Percentiles rank a stretch among this genome's conserved stretches.
phyloP scores from a whole-genome alignment of 345 rosid species.

The Firmiana major region DNA sequence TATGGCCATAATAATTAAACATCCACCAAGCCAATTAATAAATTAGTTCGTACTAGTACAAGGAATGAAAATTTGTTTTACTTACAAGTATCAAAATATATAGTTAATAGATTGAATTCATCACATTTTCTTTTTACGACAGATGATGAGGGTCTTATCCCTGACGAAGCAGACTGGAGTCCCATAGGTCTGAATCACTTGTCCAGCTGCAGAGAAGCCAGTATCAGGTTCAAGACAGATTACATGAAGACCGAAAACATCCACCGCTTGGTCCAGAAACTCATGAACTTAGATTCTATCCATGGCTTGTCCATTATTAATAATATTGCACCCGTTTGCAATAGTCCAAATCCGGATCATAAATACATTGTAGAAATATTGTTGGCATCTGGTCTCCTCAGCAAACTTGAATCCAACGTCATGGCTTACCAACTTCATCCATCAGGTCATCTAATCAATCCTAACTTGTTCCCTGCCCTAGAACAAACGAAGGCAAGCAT shows the following conservation, averaged over 20 bases:
- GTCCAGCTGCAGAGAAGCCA: constrained; percentile 28
- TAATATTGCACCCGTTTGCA: constrained; percentile 21
- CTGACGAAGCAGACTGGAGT: constrained; percentile 47
- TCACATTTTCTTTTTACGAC: constrained; percentile 17
- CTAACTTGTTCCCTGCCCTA: constrained; percentile 49
- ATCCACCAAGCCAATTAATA: background rate
- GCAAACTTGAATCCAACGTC: constrained; percentile 42
- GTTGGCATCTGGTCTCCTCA: constrained; percentile 57
- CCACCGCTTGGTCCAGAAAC: constrained; percentile 21
- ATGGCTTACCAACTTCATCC: constrained; percentile 42
- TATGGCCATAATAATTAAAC: background rate
- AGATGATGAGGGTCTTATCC: constrained; percentile 45
- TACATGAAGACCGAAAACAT: constrained; percentile 24
- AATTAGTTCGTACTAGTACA: background rate
- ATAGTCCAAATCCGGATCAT: constrained; percentile 44
- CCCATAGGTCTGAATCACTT: constrained; percentile 19
- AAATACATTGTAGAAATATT: constrained; percentile 58
- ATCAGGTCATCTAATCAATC: constrained; percentile 52
- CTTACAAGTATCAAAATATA: background rate
- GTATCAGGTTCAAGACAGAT: constrained; percentile 35
- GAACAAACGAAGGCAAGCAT: constrained; percentile 50
- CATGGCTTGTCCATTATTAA: constrained; percentile 16
- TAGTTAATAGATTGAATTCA: background rate
- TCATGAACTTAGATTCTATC: constrained; percentile 13
- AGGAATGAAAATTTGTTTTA: too few relatives aligned